A percentile compares a stretch with the other conserved stretches of the same genome.
phyloP scores from a whole-genome alignment of 106 monocot species.

The Acorus calamus region DNA sequence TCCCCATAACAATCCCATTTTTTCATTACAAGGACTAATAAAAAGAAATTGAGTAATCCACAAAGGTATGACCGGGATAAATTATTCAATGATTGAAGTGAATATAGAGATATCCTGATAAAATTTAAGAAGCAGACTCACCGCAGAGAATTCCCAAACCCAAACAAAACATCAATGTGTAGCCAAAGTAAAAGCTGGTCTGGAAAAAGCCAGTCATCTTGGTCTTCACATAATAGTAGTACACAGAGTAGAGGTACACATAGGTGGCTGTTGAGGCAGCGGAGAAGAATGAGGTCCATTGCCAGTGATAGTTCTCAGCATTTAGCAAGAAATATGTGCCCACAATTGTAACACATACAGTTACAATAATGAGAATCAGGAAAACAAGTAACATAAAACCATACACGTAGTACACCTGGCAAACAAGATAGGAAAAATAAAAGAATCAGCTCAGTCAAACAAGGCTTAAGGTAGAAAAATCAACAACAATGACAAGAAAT shows the following conservation, averaged over 20 bases:
- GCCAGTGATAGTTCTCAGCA: slow-evolving; percentile 55
- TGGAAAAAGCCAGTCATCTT: slow-evolving; percentile 65
- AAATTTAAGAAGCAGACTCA: background rate
- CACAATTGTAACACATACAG: slow-evolving; percentile 41
- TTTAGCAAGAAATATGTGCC: slow-evolving; percentile 51
- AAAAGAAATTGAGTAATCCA: no score
- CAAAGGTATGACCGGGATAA: no score
- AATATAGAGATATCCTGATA: no score
- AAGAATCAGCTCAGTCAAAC: no score
- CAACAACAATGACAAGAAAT: no score
- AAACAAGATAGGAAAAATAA: background rate
- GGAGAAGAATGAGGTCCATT: slow-evolving; percentile 45
- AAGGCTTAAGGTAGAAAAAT: no score
- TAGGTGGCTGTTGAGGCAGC: slow-evolving; percentile 39
- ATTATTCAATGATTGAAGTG: no score
- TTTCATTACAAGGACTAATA: no score
- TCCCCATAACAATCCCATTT: no score
- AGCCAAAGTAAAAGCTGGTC: slow-evolving; percentile 60
- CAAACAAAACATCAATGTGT: slow-evolving; percentile 51
- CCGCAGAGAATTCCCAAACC: slow-evolving; percentile 50
- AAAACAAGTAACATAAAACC: slow-evolving; percentile 46
- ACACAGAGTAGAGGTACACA: slow-evolving; percentile 56
- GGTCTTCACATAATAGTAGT: slow-evolving; percentile 51
- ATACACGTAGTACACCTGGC: slow-evolving; percentile 35
- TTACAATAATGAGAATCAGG: slow-evolving; percentile 38